phyloP scores from a whole-genome alignment of 2,329 filamentous ascomycete genomes.

The Pseudohalonectria lignicola region DNA sequence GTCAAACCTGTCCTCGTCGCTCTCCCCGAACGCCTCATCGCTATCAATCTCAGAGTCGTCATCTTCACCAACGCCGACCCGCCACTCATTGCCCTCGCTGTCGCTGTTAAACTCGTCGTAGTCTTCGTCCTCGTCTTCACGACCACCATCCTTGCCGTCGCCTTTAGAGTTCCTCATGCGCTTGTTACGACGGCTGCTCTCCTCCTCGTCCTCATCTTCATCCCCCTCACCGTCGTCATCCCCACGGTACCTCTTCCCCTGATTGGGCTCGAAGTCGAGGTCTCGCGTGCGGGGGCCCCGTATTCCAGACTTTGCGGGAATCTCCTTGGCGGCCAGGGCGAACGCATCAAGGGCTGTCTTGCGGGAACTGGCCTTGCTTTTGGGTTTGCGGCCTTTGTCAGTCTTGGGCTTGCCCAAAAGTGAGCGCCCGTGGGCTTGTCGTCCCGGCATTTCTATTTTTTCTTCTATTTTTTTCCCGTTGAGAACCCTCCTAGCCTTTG shows the following conservation, averaged over 20 bases:
- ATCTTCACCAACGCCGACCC: constrained; percentile 52
- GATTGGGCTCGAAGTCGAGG: constrained; percentile 37
- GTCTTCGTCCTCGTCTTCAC: constrained; percentile 41
- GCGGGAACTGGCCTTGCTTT: constrained; percentile 1
- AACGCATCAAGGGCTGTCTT: constrained; percentile 41
- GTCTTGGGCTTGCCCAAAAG: constrained; percentile 20
- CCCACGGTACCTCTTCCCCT: constrained; percentile 27
- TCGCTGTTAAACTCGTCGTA: constrained; percentile 67
- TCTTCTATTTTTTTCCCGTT: too few species aligned
- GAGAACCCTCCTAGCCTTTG: too few species aligned
- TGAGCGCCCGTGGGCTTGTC: constrained; percentile 46
- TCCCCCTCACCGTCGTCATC: constrained; percentile 32
- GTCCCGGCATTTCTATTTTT: constrained; percentile 35
- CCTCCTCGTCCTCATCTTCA: constrained; percentile 42
- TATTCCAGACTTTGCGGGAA: constrained; percentile 24
- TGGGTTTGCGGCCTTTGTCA: constrained; percentile 14
- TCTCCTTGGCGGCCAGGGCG: constrained; percentile 42
- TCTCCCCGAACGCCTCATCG: constrained; percentile 77
- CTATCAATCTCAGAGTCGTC: constrained; percentile 56
- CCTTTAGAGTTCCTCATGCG: constrained; percentile 27
- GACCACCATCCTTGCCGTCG: constrained; percentile 18
- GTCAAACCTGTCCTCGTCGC: constrained; percentile 76
- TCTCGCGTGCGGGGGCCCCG: constrained; percentile 29
- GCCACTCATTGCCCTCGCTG: constrained; percentile 79
- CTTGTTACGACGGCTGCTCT: constrained; percentile 36